phyloP scores from a whole-genome alignment of 306 rosid species.

The Leucaena leucocephala region DNA sequence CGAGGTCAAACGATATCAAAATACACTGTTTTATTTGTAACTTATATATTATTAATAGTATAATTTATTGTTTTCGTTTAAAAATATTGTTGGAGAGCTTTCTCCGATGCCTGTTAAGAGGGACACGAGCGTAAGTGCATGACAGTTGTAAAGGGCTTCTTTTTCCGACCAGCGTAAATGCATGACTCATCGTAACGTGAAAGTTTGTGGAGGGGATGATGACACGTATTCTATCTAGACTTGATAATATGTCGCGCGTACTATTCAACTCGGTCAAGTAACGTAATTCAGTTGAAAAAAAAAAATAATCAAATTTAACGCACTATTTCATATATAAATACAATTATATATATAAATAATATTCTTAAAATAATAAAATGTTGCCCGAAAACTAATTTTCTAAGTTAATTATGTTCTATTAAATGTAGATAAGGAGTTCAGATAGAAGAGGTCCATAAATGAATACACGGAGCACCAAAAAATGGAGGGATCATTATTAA shows the following conservation, averaged over 20 bases:
- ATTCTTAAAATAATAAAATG: background rate
- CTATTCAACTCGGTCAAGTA: background rate
- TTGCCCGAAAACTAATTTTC: background rate
- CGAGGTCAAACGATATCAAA: too few species aligned
- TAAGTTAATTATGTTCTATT: background rate
- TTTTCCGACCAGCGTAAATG: background rate
- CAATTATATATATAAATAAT: background rate
- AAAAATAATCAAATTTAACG: background rate
- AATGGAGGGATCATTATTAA: background rate
- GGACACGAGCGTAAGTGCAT: background rate
- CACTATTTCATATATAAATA: background rate
- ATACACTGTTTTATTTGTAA: too few species aligned
- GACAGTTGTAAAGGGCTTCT: background rate
- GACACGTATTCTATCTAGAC: background rate
- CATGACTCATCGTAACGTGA: background rate
- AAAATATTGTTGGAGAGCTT: background rate
- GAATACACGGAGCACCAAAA: background rate
- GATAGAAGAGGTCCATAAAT: background rate
- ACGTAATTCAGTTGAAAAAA: background rate
- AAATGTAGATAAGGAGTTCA: background rate
- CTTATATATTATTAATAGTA: too few species aligned
- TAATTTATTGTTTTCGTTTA: too few species aligned
- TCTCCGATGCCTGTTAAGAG: background rate
- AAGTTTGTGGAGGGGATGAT: background rate
- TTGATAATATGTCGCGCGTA: background rate